phyloP scores from a whole-genome alignment of 805 yeast species.

The Saccharomycopsis selenospora region DNA sequence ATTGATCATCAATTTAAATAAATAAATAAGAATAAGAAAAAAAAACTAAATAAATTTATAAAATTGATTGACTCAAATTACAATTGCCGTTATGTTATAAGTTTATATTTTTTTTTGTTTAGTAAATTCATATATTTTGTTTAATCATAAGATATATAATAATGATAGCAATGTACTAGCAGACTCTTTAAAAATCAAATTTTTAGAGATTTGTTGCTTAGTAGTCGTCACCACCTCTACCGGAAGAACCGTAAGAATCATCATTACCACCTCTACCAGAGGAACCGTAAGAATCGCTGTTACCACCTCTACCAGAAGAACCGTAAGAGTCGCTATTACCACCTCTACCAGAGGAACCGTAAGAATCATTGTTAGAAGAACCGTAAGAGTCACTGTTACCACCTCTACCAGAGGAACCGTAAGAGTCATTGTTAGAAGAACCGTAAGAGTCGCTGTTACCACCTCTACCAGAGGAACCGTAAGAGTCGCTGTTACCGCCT shows the following conservation, averaged over 20 bases:
- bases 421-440: slow-evolving; percentile 23
- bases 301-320: slow-evolving; percentile 20
- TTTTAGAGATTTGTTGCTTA: too few species aligned
- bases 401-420: slow-evolving; percentile 22
- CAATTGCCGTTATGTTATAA: too few species aligned
- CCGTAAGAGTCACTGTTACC: slow-evolving; percentile 27
- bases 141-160: too few species aligned
- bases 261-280: slow-evolving; percentile 23
- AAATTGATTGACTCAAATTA: too few species aligned
- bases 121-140: too few species aligned
- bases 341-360: slow-evolving; percentile 24
- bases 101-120: too few species aligned
- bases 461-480: slow-evolving; percentile 21
- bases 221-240: slow-evolving; percentile 7
- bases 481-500: slow-evolving; percentile 17
- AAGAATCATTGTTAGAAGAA: slow-evolving; percentile 25
- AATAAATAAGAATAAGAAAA: too few species aligned
- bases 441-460: slow-evolving; percentile 24
- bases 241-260: slow-evolving; percentile 23
- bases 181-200: too few species aligned
- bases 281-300: slow-evolving; percentile 24
- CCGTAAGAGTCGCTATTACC: slow-evolving; percentile 21
- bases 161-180: too few species aligned
- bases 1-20: too few species aligned
- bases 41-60: too few species aligned